These are phyloP conservation scores for Coemansia sp. DNA, from an alignment of 192 early-diverging fungal genomes.

Conservation along the genomic window DNA sequence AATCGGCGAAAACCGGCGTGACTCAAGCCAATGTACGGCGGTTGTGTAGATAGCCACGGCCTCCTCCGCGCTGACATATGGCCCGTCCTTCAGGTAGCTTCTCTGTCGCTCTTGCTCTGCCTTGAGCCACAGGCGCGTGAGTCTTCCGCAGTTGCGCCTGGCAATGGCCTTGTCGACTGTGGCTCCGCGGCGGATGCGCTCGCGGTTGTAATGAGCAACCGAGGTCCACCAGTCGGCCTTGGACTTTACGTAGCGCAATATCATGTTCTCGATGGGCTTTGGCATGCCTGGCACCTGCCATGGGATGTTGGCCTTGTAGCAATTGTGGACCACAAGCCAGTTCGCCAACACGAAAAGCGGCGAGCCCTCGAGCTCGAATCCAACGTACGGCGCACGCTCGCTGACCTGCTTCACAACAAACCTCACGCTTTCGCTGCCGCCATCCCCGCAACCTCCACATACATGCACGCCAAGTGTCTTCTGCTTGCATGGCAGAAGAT, in stretches of 20 bases:
- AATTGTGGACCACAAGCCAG: conserved; percentile 49
- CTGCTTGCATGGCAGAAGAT: conserved; percentile 15
- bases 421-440: not conserved
- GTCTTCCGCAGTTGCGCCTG: conserved; percentile 96
- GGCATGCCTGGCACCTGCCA: conserved; percentile 99
- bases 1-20: conserved; percentile 96
- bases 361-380: conserved; percentile 30
- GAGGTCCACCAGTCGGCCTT: conserved; percentile 99
- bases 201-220: conserved; percentile 97
- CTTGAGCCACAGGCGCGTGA: conserved; percentile 98
- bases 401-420: conserved; percentile 10
- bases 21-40: conserved; percentile 97
- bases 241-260: conserved; percentile 96
- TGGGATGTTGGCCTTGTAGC: conserved; percentile 98
- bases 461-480: not conserved
- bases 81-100: conserved; percentile 98
- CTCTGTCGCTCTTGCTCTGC: conserved; percentile 99
- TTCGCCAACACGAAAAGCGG: conserved; percentile 37
- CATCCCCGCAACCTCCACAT: not conserved
- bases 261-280: conserved; percentile 98
- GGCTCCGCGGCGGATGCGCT: conserved; percentile 96
- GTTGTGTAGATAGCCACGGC: conserved; percentile 98
- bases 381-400: conserved; percentile 20
- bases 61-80: conserved; percentile 96
- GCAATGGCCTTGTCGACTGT: conserved; percentile 99